Evolutionary conservation across 352 stramenopile genomes (phyloP), one percentile per base, ranked within the genome.

Genomic region (Globisporangium apiculatum): DNA sequence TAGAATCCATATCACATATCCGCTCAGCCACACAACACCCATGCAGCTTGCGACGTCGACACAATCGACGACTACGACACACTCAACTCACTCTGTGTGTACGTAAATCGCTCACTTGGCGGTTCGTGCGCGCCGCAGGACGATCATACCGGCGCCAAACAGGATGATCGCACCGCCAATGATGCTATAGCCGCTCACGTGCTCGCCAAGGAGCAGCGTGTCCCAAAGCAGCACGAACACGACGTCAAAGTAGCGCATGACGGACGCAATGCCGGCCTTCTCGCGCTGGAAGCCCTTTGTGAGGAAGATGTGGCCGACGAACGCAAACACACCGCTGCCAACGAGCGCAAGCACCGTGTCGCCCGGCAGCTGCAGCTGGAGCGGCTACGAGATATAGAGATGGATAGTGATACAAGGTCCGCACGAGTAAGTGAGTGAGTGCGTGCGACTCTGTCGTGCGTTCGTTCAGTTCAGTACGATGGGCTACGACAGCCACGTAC

Each of bases 171-270:
- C 31, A 2, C 67, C 76, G 2, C 81, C 79, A 17, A 88, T 17
- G 37, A 91, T 68, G 54, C 76, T 89, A 68, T 70, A 87, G 40
- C 59, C 35, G 53, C 82, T 81, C 9, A 89, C 73, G 17, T 69
- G 36, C 47, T 87, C 76, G 14, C 72, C 69, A 0, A 89, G 65
- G 6, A 87, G 65, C 31, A 64, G 61, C 11, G 59, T 73, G 55
- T 86, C 79, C 51, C 75, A 60, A 8, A 76, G 57, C 53, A 89
- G 73, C 46, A 89, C 76, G 51, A 86, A 89, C 0, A 89, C 62
- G 38, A 89, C 71, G 70, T 89, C 73, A 48, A 86, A 81, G 57
- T 87, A 86, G 36, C 71, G 68, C 75, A 89, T 85, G 62, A 86
- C 75, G 2, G 76, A 87, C 2, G 69, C 75, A 52, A 89, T 77